Conservation (phyloP, 1,284 basidiomycete genomes). For the Papiliotrema fonsecae region DNA sequence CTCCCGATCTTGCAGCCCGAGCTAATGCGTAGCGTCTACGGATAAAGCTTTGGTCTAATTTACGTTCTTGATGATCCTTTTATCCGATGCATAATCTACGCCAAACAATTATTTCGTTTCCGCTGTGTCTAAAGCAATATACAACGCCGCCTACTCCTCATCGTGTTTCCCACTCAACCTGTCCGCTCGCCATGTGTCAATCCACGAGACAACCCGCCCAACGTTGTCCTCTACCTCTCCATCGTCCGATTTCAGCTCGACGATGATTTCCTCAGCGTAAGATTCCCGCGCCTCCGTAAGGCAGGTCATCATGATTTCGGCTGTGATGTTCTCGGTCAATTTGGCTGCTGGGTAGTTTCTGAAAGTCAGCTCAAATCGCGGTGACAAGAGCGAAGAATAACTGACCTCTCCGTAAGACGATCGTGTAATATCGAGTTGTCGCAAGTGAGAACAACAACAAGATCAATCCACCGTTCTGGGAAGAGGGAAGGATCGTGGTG, state of each 20-base stretch:
- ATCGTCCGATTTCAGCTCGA: slow-evolving; percentile 74
- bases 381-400: slow-evolving; percentile 10
- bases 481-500: slow-evolving; percentile 96
- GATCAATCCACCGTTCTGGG: slow-evolving; percentile 93
- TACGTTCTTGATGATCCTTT: not conserved
- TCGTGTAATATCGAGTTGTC: slow-evolving; percentile 88
- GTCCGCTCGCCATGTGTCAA: slow-evolving; percentile 67
- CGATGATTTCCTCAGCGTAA: slow-evolving; percentile 78
- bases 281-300: slow-evolving; percentile 81
- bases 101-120: too few relatives aligned
- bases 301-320: slow-evolving; percentile 95
- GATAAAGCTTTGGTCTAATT: slow-evolving; percentile 10
- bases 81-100: slow-evolving; percentile 3
- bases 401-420: slow-evolving; percentile 83
- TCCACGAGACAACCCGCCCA: slow-evolving; percentile 78
- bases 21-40: slow-evolving; percentile 22
- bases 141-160: slow-evolving; percentile 8
- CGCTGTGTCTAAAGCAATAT: not conserved
- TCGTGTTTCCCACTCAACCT: slow-evolving; percentile 29
- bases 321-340: slow-evolving; percentile 96
- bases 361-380: slow-evolving; percentile 7
- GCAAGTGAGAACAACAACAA: slow-evolving; percentile 91
- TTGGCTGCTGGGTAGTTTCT: slow-evolving; percentile 88
- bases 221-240: slow-evolving; percentile 78
- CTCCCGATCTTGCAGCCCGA: not conserved